Conservation (phyloP, 2,329 filamentous ascomycete species). For the Pseudogymnoascus sp. region DNA sequence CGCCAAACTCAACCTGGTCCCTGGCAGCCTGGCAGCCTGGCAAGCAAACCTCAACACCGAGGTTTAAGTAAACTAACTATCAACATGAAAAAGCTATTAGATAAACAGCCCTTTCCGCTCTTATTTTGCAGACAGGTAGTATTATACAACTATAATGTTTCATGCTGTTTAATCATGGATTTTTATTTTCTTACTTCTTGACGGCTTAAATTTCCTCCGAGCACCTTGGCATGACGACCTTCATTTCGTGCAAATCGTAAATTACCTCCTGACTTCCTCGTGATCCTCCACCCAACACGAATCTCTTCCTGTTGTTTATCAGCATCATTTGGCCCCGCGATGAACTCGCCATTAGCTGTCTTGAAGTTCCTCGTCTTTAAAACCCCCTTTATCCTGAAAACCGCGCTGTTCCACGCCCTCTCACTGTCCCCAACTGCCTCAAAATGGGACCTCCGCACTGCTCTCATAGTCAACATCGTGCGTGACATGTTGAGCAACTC, state of each 20-base stretch:
- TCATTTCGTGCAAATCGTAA: not conserved
- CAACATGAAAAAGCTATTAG: not conserved
- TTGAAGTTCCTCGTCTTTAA: conserved; percentile 37
- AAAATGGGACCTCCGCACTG: conserved; percentile 73
- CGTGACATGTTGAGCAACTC: conserved; percentile 49
- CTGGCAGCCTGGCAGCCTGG: no score
- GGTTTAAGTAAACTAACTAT: no score
- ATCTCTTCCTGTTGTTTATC: not conserved
- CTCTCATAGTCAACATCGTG: conserved; percentile 63
- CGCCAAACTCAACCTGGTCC: no score
- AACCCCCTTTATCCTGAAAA: conserved; percentile 55
- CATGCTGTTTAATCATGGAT: not conserved
- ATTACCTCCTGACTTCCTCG: not conserved
- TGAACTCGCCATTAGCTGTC: conserved; percentile 17
- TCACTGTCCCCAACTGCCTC: conserved; percentile 61
- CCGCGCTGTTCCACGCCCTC: conserved; percentile 57
- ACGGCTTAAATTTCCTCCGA: not conserved
- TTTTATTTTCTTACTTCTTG: not conserved
- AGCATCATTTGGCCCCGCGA: conserved; percentile 29
- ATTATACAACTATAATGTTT: not conserved
- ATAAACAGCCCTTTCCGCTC: not conserved
- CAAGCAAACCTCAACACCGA: no score
- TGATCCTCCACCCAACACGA: not conserved
- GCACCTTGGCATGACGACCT: not conserved
- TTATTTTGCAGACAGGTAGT: not conserved